Evolutionary conservation across 1,139 yeast genomes (phyloP), one percentile per base, ranked within the genome.

Genomic region (Debaryomyces subglobosus): DNA sequence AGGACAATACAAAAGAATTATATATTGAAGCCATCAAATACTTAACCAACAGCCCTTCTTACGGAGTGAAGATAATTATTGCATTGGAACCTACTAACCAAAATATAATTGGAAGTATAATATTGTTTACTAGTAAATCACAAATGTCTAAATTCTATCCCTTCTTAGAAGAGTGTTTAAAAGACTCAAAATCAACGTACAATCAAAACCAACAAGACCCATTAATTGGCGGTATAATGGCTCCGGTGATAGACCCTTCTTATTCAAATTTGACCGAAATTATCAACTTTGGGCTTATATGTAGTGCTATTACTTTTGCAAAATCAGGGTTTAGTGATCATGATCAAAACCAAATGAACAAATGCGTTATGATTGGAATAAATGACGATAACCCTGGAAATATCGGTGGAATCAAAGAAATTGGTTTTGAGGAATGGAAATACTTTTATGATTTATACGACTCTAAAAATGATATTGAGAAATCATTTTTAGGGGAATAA

Each of bases 51-150:
- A 53, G 58, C 15, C 49, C 62, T 3, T 49, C 59, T 4, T 47
- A 61, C 49, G 79, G 76, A 10, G 72, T 71, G 12, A 79, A 77
- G 54, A 73, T 83, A 20, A 78, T 83, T 39, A 80, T 79, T 42
- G 85, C 86, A 0, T 64, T 82, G 45, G 85, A 82, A 53, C 84
- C 85, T 6, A 70, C 78, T 2, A 74, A 79, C 48, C 81, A 78
- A 55, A 72, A 71, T 36, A 78, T 82, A 4, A 78, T 81, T 50
- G 89, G 88, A 3, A 71, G 82, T 45, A 71, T 82, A 21, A 72
- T 83, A 9, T 61, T 82, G 27, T 83, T 82, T 61, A 79, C 82
- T 42, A 77, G 73, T 52, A 71, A 69, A 38, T 73, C 82, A 5
- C 69, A 66, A 43, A 55, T 83, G 9, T 71, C 84, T 9, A 72